Conservation (phyloP, 768 basidiomycete species). For the Hypholoma fasciculare region DNA sequence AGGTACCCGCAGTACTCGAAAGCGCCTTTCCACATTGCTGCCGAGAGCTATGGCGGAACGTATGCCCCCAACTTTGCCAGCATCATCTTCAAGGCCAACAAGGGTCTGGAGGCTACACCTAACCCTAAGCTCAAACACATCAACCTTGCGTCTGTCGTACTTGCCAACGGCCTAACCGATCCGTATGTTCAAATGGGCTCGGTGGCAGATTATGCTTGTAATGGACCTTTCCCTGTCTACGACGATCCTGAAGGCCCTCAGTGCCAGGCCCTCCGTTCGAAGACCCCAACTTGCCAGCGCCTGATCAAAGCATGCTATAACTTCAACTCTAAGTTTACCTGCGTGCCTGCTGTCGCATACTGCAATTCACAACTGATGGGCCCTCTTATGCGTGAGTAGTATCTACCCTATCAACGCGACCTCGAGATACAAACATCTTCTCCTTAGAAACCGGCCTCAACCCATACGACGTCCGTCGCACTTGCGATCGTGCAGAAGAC, state of each 20-base stretch:
- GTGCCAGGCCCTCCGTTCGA: slow-evolving; percentile 61
- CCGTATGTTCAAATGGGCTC: slow-evolving; percentile 69
- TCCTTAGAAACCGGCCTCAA: slow-evolving; percentile 71
- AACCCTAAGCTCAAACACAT: slow-evolving; percentile 60
- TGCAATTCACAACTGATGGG: slow-evolving; percentile 75
- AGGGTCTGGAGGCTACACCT: slow-evolving; percentile 46
- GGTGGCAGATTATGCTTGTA: slow-evolving; percentile 81
- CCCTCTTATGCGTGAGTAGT: slow-evolving; percentile 64
- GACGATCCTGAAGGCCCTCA: slow-evolving; percentile 67
- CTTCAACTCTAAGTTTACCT: slow-evolving; percentile 58
- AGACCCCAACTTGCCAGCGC: slow-evolving; percentile 73
- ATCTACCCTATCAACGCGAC: background rate
- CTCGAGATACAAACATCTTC: background rate
- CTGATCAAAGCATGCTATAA: slow-evolving; percentile 73
- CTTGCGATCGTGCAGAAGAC: slow-evolving; percentile 63
- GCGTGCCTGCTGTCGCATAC: slow-evolving; percentile 75
- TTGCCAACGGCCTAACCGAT: slow-evolving; percentile 89
- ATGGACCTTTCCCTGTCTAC: slow-evolving; percentile 81
- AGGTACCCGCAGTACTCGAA: slow-evolving; percentile 73
- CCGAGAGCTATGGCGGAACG: slow-evolving; percentile 77
- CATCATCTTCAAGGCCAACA: slow-evolving; percentile 79
- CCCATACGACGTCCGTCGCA: slow-evolving; percentile 82
- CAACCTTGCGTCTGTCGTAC: slow-evolving; percentile 80
- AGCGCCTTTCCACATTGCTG: slow-evolving; percentile 75
- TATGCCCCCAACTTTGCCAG: slow-evolving; percentile 88